Conservation (phyloP, 257 asterid species). For the Gardenia jasminoides region DNA sequence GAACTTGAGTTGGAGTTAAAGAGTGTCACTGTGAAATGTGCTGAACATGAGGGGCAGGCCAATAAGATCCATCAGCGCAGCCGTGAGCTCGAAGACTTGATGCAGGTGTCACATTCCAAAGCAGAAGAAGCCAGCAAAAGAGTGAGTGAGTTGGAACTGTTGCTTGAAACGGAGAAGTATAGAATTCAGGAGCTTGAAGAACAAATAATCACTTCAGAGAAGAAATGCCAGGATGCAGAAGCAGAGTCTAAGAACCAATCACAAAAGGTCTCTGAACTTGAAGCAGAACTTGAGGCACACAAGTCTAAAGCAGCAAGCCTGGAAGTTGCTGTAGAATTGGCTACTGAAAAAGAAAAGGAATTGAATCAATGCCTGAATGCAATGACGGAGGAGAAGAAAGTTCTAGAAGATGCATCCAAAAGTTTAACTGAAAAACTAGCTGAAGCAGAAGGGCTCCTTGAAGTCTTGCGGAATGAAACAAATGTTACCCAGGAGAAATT, state of each 20-base stretch:
- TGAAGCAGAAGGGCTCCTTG: conserved; percentile 61
- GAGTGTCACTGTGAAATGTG: conserved; percentile 44
- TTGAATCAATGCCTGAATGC: conserved; percentile 39
- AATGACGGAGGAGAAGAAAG: conserved; percentile 59
- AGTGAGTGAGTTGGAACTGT: conserved; percentile 64
- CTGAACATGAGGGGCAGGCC: conserved; percentile 72
- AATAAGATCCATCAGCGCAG: conserved; percentile 56
- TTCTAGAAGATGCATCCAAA: conserved; percentile 48
- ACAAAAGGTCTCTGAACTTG: conserved; percentile 60
- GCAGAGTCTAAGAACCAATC: conserved; percentile 44
- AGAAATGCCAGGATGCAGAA: conserved; percentile 47
- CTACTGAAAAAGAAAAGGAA: conserved; percentile 68
- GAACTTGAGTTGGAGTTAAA: conserved; percentile 72
- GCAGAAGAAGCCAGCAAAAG: conserved; percentile 54
- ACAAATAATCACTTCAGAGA: conserved; percentile 54
- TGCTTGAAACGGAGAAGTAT: conserved; percentile 69
- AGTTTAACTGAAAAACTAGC: conserved; percentile 57
- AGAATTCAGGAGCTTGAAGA: conserved; percentile 89
- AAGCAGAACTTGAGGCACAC: conserved; percentile 58
- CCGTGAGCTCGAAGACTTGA: conserved; percentile 71
- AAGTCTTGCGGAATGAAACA: conserved; percentile 52
- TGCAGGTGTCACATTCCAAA: conserved; percentile 65
- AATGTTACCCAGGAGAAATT: conserved; percentile 51
- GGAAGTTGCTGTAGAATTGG: conserved; percentile 56
- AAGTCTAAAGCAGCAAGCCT: conserved; percentile 60